These are phyloP conservation scores for Aspergillus vadensis DNA, from an alignment of 2,329 filamentous ascomycete species.

Conservation along the genomic window DNA sequence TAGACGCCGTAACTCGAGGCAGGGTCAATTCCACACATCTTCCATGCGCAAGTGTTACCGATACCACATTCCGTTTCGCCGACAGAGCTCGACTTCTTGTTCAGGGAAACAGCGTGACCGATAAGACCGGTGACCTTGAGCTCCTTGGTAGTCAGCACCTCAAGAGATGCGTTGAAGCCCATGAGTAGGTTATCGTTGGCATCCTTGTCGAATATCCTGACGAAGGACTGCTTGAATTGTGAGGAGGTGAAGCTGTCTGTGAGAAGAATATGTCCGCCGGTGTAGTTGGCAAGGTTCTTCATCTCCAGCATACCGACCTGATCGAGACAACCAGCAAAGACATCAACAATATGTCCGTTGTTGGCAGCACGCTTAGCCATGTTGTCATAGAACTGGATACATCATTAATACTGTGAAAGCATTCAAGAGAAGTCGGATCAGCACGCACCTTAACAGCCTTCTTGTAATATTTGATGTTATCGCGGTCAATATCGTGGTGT, in stretches of 20 bases:
- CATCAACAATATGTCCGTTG: constrained; percentile 96
- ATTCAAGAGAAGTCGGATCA: neutral
- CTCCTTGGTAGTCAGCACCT: constrained; percentile 96
- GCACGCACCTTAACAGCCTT: constrained; percentile 83
- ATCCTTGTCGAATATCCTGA: constrained; percentile 96
- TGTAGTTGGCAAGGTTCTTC: constrained; percentile 95
- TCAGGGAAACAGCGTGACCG: constrained; percentile 91
- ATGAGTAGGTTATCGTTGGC: constrained; percentile 91
- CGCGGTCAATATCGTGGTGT: constrained; percentile 96
- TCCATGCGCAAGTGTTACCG: constrained; percentile 98
- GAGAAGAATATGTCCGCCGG: constrained; percentile 95
- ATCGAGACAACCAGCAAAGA: constrained; percentile 95
- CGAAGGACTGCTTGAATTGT: constrained; percentile 99
- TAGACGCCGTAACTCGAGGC: constrained; percentile 93
- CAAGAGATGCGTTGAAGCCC: constrained; percentile 96
- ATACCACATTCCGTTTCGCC: constrained; percentile 98
- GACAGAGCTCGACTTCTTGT: constrained; percentile 96
- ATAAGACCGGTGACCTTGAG: constrained; percentile 97
- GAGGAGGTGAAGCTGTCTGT: constrained; percentile 98
- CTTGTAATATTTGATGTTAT: constrained; percentile 99
- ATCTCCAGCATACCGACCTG: constrained; percentile 97
- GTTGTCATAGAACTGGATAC: constrained; percentile 82
- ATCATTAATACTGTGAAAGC: constrained; percentile 25
- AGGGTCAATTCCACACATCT: constrained; percentile 98
- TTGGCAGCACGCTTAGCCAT: constrained; percentile 92